Percentiles rank a stretch among this genome's conserved stretches.
Conservation (phyloP, 352 stramenopile genomes). For the Globisporangium yorkense region DNA sequence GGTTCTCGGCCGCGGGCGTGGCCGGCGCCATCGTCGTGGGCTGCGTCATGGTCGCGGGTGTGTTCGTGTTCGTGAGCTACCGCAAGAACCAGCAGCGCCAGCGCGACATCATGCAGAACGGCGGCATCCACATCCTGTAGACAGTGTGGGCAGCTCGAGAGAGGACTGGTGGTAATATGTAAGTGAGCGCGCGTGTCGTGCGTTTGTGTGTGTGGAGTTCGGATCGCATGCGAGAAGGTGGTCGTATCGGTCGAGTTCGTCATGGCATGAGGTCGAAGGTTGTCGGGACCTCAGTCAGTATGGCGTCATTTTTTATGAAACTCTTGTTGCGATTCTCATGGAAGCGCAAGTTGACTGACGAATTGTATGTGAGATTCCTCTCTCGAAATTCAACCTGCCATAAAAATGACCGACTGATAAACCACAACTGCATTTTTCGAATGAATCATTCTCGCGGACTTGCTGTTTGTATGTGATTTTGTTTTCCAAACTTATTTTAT, state of each 20-base stretch:
- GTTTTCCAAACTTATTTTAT: neutral
- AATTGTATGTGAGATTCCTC: too few relatives aligned
- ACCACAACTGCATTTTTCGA: too few relatives aligned
- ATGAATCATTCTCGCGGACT: neutral
- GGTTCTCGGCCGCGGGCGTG: constrained; percentile 49
- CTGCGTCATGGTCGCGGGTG: constrained; percentile 38
- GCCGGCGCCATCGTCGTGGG: constrained; percentile 54
- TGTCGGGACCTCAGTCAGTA: too few relatives aligned
- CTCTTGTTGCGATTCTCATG: too few relatives aligned
- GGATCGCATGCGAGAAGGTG: too few relatives aligned
- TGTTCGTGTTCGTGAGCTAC: constrained; percentile 49
- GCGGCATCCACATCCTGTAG: constrained; percentile 34
- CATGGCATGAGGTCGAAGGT: too few relatives aligned
- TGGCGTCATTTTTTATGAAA: too few relatives aligned
- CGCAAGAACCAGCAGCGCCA: constrained; percentile 73
- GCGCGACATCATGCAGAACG: constrained; percentile 73
- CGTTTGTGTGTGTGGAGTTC: neutral
- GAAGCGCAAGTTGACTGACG: too few relatives aligned
- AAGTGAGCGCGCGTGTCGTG: neutral
- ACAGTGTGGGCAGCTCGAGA: neutral
- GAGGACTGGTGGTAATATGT: constrained; percentile 1
- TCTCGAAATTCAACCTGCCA: too few relatives aligned
- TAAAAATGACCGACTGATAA: too few relatives aligned
- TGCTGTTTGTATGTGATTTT: neutral
- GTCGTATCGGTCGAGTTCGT: too few relatives aligned